Percentiles rank a stretch among this genome's conserved stretches.
phyloP scores from a whole-genome alignment of 2,329 filamentous ascomycete genomes.

The Ciborinia camelliae region DNA sequence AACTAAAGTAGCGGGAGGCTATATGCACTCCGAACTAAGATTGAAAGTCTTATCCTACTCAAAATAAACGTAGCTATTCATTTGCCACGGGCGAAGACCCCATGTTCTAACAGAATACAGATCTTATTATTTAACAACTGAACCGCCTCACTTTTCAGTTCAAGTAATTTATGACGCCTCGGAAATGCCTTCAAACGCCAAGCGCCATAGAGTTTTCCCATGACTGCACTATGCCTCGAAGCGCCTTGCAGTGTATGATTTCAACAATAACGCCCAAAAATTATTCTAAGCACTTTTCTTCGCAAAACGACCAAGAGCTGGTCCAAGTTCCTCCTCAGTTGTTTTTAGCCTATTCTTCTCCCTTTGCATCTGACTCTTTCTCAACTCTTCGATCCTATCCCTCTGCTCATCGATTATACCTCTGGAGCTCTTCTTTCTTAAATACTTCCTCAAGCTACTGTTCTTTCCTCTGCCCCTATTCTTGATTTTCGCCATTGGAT shows the following conservation, averaged over 20 bases:
- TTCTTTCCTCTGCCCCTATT: slow-evolving; percentile 88
- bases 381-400: slow-evolving; percentile 78
- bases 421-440: slow-evolving; percentile 87
- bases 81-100: neutral
- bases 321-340: slow-evolving; percentile 72
- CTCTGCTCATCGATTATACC: slow-evolving; percentile 97
- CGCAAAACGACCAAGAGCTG: slow-evolving; percentile 81
- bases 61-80: neutral
- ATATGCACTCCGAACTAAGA: neutral
- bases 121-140: neutral
- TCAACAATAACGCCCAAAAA: neutral
- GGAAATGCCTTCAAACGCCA: slow-evolving; percentile 12
- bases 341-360: slow-evolving; percentile 65
- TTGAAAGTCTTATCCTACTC: neutral
- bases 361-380: slow-evolving; percentile 64
- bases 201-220: slow-evolving; percentile 6
- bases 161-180: neutral
- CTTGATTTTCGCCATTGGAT: slow-evolving; percentile 59
- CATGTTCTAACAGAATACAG: neutral
- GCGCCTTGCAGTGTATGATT: slow-evolving; percentile 6
- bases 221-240: slow-evolving; percentile 1
- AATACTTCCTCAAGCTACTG: slow-evolving; percentile 78
- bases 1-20: slow-evolving; percentile 35
- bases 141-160: neutral
- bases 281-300: slow-evolving; percentile 50